Evolutionary conservation across 129 eudicot genomes (phyloP), one percentile per base, ranked within the genome.

Genomic region (Gnaphalium uliginosum): DNA sequence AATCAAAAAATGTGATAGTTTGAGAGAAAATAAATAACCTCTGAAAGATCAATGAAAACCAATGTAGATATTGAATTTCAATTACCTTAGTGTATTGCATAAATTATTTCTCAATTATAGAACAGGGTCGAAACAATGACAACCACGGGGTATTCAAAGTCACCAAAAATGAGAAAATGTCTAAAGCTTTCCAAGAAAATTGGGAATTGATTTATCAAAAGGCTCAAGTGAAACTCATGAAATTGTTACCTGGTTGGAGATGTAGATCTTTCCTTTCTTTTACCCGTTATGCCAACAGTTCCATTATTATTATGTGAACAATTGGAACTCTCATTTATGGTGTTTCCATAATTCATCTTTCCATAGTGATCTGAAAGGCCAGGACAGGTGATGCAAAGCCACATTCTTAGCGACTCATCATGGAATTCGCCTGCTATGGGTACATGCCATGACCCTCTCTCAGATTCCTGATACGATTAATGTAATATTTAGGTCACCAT

Each of bases 361-460:
- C 53, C 29, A 51, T 57, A 50, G 60, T 58, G 17, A 30, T 75
- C 76, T 2, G 61, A 54, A 26, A 22, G 68, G 32, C 74, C 83
- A 41, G 81, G 41, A 56, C 88, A 85, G 67, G 91, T 86, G 33
- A 85, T 78, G 71, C 98, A 93, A 30, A 93, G 88, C 98, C 98
- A 93, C 13, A 81, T 86, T 84, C 96, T 86, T 76, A 68, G 80
- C 13, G 84, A 76, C 81, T 88, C 91, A 11, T 84, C 89, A 50
- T 23, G 70, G 30, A 41, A 39, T 73, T 90, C 96, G 0, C 91
- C 86, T 15, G 85, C 69, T 69, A 90, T 9, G 30, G 98, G 98
- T 35, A 75, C 84, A 81, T 93, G 98, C 98, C 98, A 93, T 21
- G 96, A 54, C 71, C 96, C 96, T 37, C 76, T 82, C 81, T 79